phyloP scores from a whole-genome alignment of 495 filamentous ascomycete genomes.

The Aspergillus sclerotiicarbonarius region DNA sequence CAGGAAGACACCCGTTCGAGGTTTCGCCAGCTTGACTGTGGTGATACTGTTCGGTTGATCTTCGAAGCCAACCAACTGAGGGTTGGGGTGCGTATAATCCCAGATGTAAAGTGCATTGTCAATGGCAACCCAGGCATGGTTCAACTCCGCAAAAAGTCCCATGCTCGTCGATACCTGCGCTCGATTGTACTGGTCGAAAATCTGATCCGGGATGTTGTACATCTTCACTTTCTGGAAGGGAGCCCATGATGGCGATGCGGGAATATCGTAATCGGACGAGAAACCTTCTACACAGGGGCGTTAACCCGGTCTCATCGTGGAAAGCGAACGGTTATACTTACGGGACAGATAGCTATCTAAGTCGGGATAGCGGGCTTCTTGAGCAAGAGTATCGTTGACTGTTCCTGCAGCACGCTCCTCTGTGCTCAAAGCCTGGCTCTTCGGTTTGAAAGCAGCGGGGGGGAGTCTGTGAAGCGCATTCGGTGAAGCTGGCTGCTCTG shows the following conservation, averaged over 20 bases:
- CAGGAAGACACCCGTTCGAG: conserved; percentile 79
- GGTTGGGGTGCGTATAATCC: conserved; percentile 89
- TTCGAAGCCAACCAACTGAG: conserved; percentile 89
- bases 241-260: conserved; percentile 65
- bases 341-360: conserved; percentile 86
- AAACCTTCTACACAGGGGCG: conserved; percentile 60
- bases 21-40: conserved; percentile 76
- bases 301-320: conserved; percentile 7
- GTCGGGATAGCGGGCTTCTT: conserved; percentile 81
- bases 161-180: conserved; percentile 81
- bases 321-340: conserved; percentile 49
- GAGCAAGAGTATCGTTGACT: conserved; percentile 73
- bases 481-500: conserved; percentile 19
- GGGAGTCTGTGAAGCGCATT: conserved; percentile 38
- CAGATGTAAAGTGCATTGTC: conserved; percentile 95
- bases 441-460: conserved; percentile 33
- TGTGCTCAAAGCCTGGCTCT: conserved; percentile 52
- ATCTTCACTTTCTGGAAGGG: conserved; percentile 81
- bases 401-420: conserved; percentile 77
- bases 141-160: conserved; percentile 88
- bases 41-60: conserved; percentile 83
- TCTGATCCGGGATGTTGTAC: conserved; percentile 81
- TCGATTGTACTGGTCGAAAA: conserved; percentile 86
- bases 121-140: conserved; percentile 93
- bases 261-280: conserved; percentile 87